Evolutionary conservation across 208 protist species (phyloP).

Genomic region (Leishmania arabica): DNA sequence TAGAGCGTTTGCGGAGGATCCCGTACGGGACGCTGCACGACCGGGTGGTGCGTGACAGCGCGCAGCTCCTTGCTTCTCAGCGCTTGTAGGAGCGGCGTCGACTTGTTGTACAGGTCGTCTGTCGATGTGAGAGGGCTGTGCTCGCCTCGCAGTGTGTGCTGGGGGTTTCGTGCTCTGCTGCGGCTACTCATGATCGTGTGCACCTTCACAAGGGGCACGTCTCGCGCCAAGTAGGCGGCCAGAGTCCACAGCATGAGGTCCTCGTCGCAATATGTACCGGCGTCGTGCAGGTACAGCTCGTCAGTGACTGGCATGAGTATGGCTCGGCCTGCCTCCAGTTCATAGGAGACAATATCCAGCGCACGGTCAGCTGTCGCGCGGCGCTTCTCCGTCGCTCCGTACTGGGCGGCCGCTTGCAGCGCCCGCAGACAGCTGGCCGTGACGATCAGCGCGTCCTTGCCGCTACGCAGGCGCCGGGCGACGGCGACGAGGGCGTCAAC

Average conservation of each 20-base stretch:
- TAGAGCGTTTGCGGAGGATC: slow-evolving; percentile 62
- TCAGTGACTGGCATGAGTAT: slow-evolving; percentile 71
- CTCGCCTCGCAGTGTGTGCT: slow-evolving; percentile 68
- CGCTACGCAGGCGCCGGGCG: slow-evolving; percentile 55
- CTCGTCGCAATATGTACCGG: slow-evolving; percentile 82
- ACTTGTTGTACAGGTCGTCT: slow-evolving; percentile 55
- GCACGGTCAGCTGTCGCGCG: slow-evolving; percentile 39
- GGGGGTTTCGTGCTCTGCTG: slow-evolving; percentile 53
- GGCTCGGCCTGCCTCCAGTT: slow-evolving; percentile 68
- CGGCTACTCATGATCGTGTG: slow-evolving; percentile 64
- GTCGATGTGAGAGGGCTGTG: slow-evolving; percentile 47
- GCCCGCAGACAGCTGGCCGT: slow-evolving; percentile 62
- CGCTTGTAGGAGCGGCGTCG: slow-evolving; percentile 58
- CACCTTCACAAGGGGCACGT: slow-evolving; percentile 82
- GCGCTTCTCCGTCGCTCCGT: slow-evolving; percentile 34
- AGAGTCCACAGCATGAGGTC: slow-evolving; percentile 90
- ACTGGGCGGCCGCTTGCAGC: slow-evolving; percentile 37
- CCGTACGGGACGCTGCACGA: slow-evolving; percentile 46
- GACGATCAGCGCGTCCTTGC: slow-evolving; percentile 80
- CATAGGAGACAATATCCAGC: slow-evolving; percentile 72
- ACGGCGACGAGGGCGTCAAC: slow-evolving; percentile 62
- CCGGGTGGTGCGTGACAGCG: slow-evolving; percentile 56
- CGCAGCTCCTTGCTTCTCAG: slow-evolving; percentile 74
- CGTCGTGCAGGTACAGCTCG: slow-evolving; percentile 83
- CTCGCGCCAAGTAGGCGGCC: slow-evolving; percentile 74